Conservation (phyloP, 2,329 filamentous ascomycete species). For the Aspergillus unguis region DNA sequence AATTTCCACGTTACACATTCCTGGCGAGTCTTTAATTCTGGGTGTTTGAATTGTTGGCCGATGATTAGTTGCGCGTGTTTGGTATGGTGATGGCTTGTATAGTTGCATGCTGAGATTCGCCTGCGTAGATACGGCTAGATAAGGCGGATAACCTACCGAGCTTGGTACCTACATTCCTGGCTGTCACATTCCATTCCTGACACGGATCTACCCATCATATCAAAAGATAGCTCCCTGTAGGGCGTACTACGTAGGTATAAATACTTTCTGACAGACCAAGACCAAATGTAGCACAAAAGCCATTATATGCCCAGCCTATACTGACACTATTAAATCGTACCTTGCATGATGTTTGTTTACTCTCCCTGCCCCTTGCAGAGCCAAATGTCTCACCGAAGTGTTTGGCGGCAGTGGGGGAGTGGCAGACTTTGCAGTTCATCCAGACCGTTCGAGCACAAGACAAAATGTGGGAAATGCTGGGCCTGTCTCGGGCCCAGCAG, state of each 20-base stretch:
- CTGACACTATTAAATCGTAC: constrained; percentile 1
- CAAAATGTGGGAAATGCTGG: neutral
- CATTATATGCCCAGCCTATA: neutral
- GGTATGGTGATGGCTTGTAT: constrained; percentile 2
- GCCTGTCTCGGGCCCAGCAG: neutral
- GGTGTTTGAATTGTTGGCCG: constrained; percentile 2
- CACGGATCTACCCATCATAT: neutral
- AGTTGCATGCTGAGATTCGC: constrained; percentile 1
- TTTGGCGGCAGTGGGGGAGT: neutral
- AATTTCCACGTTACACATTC: constrained; percentile 5
- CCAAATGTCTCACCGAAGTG: neutral
- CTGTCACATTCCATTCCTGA: neutral
- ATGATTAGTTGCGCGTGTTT: constrained; percentile 1
- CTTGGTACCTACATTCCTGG: neutral
- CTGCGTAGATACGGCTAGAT: neutral
- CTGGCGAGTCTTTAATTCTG: constrained; percentile 5
- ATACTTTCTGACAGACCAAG: no score
- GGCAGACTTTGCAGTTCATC: neutral
- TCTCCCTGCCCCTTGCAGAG: constrained; percentile 6
- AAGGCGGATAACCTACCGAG: neutral
- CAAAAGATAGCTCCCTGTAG: no score
- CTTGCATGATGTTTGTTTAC: constrained; percentile 8
- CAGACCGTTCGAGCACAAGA: constrained; percentile 1
- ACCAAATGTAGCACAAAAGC: neutral
- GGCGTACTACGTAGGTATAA: no score